Evolutionary conservation across 139 green algal species (phyloP), one percentile per base, ranked within the genome.

Genomic region (Diplosphaera chodatii): DNA sequence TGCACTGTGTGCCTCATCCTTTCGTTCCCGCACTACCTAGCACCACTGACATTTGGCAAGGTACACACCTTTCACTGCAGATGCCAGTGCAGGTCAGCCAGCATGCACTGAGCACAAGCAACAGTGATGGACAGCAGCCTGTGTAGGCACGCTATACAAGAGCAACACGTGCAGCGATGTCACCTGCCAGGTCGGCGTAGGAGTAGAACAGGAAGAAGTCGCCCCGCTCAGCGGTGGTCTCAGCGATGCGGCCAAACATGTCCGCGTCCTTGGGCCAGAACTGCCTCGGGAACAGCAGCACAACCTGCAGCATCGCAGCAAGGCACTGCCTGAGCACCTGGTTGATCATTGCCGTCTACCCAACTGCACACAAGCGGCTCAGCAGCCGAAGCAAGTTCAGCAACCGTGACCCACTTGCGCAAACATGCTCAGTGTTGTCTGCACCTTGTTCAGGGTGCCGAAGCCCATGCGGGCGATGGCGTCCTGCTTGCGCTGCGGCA

Each of bases 201-300:
- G 83, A 91, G 86, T 98, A 98, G 75, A 97, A 97, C 4, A 98
- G 84, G 80, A 95, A 98, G 80, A 82, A 91, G 37, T 89, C 78
- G n/a, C 94, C 94, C 1, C 88, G 81, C 6, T 84, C 40, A n/a
- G 64, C 59, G 3, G 67, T 65, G 15, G 81, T 75, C 4, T 73
- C 41, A 13, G 77, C 40, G 22, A 97, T 77, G 32, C 82, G 83
- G 0, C 90, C 95, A 77, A 99, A 96, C 65, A 91, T 96, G 84
- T 99, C 94, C 1, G 84, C 32, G 2, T 59, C 34, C 13, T 79
- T 41, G 41, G 84, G 87, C 94, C 94, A 99, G 75, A 98, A 99
- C n/a, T 75, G 74, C 30, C 80, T 40, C 16, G 91, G 91, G 81
- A 99, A 99, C 21, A 97, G 80, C 79, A 99, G 66, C 55, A 90